phyloP scores from a whole-genome alignment of 768 basidiomycete species.

The Peribolospora baueri region DNA sequence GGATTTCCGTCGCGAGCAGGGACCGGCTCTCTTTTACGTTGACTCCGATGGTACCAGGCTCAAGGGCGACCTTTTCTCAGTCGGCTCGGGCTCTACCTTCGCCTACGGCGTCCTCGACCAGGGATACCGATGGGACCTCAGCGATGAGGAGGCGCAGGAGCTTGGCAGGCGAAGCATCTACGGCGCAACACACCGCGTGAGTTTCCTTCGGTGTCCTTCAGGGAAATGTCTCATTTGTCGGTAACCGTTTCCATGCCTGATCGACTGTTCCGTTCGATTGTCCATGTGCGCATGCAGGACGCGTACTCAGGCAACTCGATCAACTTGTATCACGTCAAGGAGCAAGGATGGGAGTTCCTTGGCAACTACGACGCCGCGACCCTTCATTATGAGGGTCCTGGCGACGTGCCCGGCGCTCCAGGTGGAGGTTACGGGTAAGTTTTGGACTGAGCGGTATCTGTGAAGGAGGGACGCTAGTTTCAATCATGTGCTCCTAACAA shows the following conservation, averaged over 20 bases:
- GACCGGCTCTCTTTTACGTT: conserved; percentile 86
- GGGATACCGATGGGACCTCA: conserved; percentile 76
- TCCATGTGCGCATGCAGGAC: conserved; percentile 22
- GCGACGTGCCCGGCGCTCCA: no score
- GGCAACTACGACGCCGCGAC: conserved; percentile 28
- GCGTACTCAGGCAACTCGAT: conserved; percentile 88
- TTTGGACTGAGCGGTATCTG: no score
- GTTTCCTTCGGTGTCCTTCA: not conserved
- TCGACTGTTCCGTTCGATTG: not conserved
- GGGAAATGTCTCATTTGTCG: not conserved
- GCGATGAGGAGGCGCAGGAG: conserved; percentile 81
- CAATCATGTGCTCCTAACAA: no score
- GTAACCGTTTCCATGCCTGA: not conserved
- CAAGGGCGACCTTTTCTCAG: conserved; percentile 93
- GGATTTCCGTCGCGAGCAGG: conserved; percentile 24
- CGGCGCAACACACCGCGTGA: conserved; percentile 65
- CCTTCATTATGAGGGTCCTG: not conserved
- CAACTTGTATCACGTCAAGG: conserved; percentile 86
- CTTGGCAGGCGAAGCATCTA: conserved; percentile 81
- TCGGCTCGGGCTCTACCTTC: conserved; percentile 91
- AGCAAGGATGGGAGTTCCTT: conserved; percentile 88
- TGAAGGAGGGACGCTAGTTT: no score
- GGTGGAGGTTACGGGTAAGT: no score
- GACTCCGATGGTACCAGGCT: conserved; percentile 89
- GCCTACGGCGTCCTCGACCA: conserved; percentile 98